These are phyloP conservation scores for Spizellomyces sp. DNA, from an alignment of 192 early-diverging fungal species.

Conservation along the genomic window DNA sequence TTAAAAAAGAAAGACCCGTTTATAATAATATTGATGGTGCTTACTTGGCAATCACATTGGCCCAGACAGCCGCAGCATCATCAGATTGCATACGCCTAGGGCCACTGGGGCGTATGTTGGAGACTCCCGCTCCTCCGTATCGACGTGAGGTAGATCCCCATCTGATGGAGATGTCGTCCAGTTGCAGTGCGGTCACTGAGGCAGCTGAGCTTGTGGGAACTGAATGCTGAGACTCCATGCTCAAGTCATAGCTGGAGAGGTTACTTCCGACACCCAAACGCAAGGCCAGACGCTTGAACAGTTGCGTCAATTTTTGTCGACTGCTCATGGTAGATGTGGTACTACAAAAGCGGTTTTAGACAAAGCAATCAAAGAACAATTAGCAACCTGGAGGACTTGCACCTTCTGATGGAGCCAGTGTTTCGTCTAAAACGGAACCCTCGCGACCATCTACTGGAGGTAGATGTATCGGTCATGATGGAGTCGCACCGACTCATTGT, in stretches of 20 bases:
- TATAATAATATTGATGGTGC: not conserved
- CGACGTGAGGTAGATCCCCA: not conserved
- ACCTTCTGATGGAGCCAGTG: not conserved
- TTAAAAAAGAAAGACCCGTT: not conserved
- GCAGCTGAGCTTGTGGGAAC: not conserved
- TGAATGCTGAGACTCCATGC: too few species aligned
- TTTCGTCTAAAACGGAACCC: not conserved
- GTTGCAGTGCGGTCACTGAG: not conserved
- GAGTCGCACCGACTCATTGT: not conserved
- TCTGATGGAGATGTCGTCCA: not conserved
- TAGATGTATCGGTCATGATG: not conserved
- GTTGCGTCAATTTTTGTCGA: not conserved
- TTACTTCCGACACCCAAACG: not conserved
- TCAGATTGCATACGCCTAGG: not conserved
- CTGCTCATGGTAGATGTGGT: not conserved
- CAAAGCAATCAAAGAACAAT: not conserved
- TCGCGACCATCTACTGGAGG: not conserved
- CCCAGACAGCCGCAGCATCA: constrained; percentile 1
- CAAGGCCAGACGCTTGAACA: not conserved
- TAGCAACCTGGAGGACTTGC: not conserved
- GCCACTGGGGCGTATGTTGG: not conserved
- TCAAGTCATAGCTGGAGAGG: too few species aligned
- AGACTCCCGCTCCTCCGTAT: not conserved
- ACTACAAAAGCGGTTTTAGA: not conserved
- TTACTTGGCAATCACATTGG: not conserved